Evolutionary conservation across 441 rosid genomes (phyloP), one percentile per base, ranked within the genome.

Genomic region (Hypseocharis bilobata): DNA sequence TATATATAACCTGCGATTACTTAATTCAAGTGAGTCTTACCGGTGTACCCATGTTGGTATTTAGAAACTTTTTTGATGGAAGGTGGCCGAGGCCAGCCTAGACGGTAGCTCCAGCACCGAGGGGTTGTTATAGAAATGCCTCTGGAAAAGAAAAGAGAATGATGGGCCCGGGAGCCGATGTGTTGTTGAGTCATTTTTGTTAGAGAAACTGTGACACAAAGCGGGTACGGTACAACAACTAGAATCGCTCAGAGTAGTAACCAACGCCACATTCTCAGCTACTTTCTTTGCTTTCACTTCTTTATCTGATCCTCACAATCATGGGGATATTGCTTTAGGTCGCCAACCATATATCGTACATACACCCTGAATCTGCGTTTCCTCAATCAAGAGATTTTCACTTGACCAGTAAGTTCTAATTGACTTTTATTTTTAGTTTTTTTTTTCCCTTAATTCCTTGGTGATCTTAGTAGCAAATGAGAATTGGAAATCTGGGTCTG

Each of bases 261-360:
- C 47, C 47, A 10, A 40, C 47, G 47, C 47, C 14, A 10, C 47
- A 40, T 14, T 40, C 16, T 10, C 47, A 10, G 8, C 2, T 40
- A 0, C 47, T n/a, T 58, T 28, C 22, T 30, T 30, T 47, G 26
- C 68, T 32, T 67, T 58, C 3, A 3, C 44, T 45, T 54, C 62
- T 32, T 32, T 54, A n/a, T 0, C 38, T 58, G 11, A 2, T 7
- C 27, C 2, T 29, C 4, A 3, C 38, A 6, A 25, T 34, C 40
- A n/a, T n/a, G n/a, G n/a, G n/a, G n/a, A n/a, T n/a, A n/a, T n/a
- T 3, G 1, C 29, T 7, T 34, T 36, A 23, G 71, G 47, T 68
- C 60, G 45, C 65, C 71, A 20, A 68, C 64, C 29, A 20, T 25
- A 6, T n/a, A 49, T 16, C 34, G 6, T 8, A 2, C 38, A 29